Conservation (phyloP, 768 basidiomycete genomes). For the Dictyophora rubrovolvata region DNA sequence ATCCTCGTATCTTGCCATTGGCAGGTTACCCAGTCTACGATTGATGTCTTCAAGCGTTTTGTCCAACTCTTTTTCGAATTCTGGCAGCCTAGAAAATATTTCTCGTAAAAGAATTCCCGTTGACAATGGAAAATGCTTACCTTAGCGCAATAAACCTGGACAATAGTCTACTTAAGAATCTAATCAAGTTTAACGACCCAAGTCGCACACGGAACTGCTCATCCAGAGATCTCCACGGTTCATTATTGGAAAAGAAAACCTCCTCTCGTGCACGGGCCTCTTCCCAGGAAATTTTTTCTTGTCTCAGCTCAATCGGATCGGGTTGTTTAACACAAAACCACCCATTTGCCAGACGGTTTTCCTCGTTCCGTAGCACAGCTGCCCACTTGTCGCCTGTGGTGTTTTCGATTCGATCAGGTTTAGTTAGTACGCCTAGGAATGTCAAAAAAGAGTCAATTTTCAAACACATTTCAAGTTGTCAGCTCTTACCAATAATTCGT, state of each 20-base stretch:
- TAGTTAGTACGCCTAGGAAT: constrained; percentile 52
- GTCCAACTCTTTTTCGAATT: constrained; percentile 50
- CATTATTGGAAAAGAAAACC: constrained; percentile 36
- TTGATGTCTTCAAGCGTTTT: constrained; percentile 32
- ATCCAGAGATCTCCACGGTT: constrained; percentile 5
- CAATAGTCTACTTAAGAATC: constrained; percentile 3
- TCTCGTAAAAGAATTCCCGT: not conserved
- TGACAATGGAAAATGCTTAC: not conserved
- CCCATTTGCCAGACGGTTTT: constrained; percentile 34
- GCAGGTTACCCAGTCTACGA: constrained; percentile 24
- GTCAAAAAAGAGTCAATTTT: not conserved
- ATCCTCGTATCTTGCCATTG: constrained; percentile 44
- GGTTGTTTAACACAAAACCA: constrained; percentile 56
- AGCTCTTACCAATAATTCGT: constrained; percentile 48
- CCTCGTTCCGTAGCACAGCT: constrained; percentile 3
- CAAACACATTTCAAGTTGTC: not conserved
- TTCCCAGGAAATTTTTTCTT: constrained; percentile 43
- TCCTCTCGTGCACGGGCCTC: constrained; percentile 49
- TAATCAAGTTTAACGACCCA: constrained; percentile 6
- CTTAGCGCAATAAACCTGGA: constrained; percentile 3
- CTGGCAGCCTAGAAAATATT: constrained; percentile 38
- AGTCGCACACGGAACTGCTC: not conserved
- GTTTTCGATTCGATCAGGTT: constrained; percentile 54
- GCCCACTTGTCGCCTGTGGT: constrained; percentile 52
- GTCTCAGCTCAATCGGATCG: constrained; percentile 35